phyloP scores from a whole-genome alignment of 805 yeast genomes.

The Saccharomycopsis selenospora region DNA sequence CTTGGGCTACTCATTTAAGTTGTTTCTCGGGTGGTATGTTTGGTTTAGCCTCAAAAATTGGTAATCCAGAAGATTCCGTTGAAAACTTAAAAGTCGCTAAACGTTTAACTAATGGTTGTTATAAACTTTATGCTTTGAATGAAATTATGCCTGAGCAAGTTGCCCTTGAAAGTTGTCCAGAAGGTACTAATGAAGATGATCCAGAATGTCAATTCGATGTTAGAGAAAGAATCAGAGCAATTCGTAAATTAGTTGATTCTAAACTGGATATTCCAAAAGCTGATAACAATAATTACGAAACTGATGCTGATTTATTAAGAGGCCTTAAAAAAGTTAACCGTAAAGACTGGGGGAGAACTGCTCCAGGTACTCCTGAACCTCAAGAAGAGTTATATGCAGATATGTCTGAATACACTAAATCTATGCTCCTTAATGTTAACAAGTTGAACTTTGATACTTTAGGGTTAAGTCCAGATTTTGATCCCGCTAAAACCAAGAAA shows the following conservation, averaged over 20 bases:
- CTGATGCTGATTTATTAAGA: constrained; percentile 8
- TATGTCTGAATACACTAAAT: neutral
- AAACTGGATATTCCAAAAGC: too few species aligned
- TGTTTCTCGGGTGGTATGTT: constrained; percentile 51
- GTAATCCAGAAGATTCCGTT: constrained; percentile 24
- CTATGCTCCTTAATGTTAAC: constrained; percentile 8
- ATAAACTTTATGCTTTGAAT: constrained; percentile 32
- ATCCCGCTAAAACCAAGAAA: constrained; percentile 3
- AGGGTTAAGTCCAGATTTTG: neutral
- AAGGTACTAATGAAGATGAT: neutral
- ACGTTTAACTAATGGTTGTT: constrained; percentile 42
- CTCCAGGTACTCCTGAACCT: neutral
- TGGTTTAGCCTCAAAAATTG: constrained; percentile 38
- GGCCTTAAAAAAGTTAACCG: neutral
- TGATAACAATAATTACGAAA: neutral
- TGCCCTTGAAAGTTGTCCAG: constrained; percentile 25
- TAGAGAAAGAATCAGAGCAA: neutral
- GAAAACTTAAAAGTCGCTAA: constrained; percentile 34
- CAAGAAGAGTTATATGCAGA: neutral
- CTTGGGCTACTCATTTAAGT: constrained; percentile 34
- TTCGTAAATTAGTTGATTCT: neutral
- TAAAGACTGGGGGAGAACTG: neutral
- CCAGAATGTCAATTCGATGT: constrained; percentile 23
- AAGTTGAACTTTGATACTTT: constrained; percentile 9
- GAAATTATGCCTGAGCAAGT: constrained; percentile 39